Evolutionary conservation across 352 stramenopile genomes (phyloP).

Genomic region (Thraustochytrium aureum): DNA sequence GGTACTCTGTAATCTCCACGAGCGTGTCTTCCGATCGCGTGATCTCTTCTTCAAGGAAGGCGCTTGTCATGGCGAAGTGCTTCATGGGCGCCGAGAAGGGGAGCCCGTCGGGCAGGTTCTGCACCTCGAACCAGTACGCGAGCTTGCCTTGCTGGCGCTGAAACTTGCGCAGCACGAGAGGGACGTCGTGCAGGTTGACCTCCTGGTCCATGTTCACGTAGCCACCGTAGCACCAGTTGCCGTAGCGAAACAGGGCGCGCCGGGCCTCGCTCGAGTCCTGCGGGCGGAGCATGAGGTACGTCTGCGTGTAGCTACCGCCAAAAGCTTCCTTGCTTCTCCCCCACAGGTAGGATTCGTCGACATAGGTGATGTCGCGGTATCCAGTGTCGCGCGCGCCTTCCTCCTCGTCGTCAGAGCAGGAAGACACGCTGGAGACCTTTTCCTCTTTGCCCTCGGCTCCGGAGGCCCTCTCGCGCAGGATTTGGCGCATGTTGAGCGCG

Average conservation of each 20-base stretch:
- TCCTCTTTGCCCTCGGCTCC: conserved; percentile 48
- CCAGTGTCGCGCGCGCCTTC: background rate
- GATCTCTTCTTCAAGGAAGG: conserved; percentile 51
- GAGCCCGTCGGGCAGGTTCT: conserved; percentile 39
- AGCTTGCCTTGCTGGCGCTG: conserved; percentile 54
- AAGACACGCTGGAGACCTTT: background rate
- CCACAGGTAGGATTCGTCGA: conserved; percentile 45
- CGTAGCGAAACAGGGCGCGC: conserved; percentile 41
- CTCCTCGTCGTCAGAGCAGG: background rate
- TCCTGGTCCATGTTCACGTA: conserved; percentile 48
- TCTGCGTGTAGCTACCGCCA: conserved; percentile 55
- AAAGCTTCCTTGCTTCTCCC: conserved; percentile 45
- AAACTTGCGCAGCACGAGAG: conserved; percentile 51
- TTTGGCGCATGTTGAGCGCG: conserved; percentile 53
- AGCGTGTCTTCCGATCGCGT: conserved; percentile 10
- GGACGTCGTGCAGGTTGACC: conserved; percentile 49
- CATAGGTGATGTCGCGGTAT: background rate
- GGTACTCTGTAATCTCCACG: conserved; percentile 50
- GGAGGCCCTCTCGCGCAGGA: conserved; percentile 40
- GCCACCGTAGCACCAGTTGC: conserved; percentile 55
- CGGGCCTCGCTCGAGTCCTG: background rate
- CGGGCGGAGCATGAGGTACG: conserved; percentile 49
- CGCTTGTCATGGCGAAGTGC: conserved; percentile 45
- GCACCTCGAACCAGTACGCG: conserved; percentile 54
- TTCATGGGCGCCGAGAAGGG: conserved; percentile 45